Conservation (phyloP, 805 yeast genomes). For the Kodamaea fukazawae region DNA sequence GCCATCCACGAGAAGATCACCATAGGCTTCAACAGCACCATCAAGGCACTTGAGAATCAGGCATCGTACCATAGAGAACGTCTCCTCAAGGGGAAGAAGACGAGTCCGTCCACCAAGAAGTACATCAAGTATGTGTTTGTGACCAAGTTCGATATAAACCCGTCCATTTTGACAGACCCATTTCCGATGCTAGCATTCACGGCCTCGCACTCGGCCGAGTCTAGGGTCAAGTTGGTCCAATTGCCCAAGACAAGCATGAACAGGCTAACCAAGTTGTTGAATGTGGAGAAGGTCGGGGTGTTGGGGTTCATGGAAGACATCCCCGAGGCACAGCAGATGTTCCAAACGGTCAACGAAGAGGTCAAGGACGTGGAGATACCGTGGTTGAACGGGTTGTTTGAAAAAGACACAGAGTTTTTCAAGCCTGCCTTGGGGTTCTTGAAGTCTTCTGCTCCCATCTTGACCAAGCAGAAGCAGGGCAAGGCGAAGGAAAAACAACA, state of each 20-base stretch:
- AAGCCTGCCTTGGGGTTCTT: constrained; percentile 43
- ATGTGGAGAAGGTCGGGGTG: constrained; percentile 28
- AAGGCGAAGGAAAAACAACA: neutral
- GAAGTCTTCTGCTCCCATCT: constrained; percentile 46
- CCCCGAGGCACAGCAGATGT: constrained; percentile 28
- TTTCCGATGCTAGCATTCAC: constrained; percentile 56
- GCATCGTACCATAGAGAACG: constrained; percentile 24
- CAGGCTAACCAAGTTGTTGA: constrained; percentile 28
- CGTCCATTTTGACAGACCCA: constrained; percentile 50
- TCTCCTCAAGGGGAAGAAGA: constrained; percentile 5
- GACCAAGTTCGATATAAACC: constrained; percentile 54
- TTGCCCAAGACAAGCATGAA: constrained; percentile 48
- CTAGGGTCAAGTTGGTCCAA: constrained; percentile 55
- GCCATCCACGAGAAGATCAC: constrained; percentile 29
- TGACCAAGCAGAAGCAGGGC: constrained; percentile 21
- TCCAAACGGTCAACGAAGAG: constrained; percentile 23
- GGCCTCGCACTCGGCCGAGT: constrained; percentile 30
- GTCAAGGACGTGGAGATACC: constrained; percentile 42
- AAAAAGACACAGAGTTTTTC: constrained; percentile 17
- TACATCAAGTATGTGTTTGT: constrained; percentile 50
- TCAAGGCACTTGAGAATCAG: constrained; percentile 44
- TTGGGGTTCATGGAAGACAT: constrained; percentile 32
- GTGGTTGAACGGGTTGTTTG: constrained; percentile 41
- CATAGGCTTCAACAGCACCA: constrained; percentile 57
- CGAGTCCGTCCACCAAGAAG: constrained; percentile 1